phyloP scores from a whole-genome alignment of 345 rosid species.

The Mercurialis annua region DNA sequence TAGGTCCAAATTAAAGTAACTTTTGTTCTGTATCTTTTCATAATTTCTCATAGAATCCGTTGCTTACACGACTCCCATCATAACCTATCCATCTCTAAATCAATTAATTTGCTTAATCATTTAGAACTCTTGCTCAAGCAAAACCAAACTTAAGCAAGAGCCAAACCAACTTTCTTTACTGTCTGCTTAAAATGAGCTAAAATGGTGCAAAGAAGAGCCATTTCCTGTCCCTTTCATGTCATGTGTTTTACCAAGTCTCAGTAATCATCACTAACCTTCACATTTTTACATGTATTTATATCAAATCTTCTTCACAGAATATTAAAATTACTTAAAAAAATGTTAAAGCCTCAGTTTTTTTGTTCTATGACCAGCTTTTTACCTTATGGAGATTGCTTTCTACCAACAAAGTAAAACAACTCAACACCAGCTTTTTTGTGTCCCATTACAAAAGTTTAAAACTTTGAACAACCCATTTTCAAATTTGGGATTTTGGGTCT shows the following conservation, averaged over 20 bases:
- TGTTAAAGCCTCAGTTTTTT: not conserved
- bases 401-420: conserved; percentile 40
- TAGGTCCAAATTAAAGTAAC: no score
- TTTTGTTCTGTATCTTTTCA: no score
- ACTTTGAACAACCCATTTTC: conserved; percentile 22
- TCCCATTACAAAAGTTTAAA: conserved; percentile 31
- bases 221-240: conserved; percentile 29
- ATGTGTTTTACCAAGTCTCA: conserved; percentile 41
- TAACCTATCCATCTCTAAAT: conserved; percentile 24
- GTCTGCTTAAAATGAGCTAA: conserved; percentile 9
- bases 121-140: conserved; percentile 29
- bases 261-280: conserved; percentile 33
- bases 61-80: conserved; percentile 46
- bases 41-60: no score
- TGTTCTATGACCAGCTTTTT: not conserved
- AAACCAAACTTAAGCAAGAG: conserved; percentile 20
- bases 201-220: conserved; percentile 15
- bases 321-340: not conserved
- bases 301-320: not conserved
- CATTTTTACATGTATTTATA: not conserved
- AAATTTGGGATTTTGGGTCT: conserved; percentile 35
- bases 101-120: conserved; percentile 2
- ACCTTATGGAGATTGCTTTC: conserved; percentile 48
- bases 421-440: conserved; percentile 29
- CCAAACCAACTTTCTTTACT: conserved; percentile 8